Evolutionary conservation across 2,329 filamentous ascomycete genomes (phyloP), one percentile per base, ranked within the genome.

Genomic region (Tolypocladium inflatum): DNA sequence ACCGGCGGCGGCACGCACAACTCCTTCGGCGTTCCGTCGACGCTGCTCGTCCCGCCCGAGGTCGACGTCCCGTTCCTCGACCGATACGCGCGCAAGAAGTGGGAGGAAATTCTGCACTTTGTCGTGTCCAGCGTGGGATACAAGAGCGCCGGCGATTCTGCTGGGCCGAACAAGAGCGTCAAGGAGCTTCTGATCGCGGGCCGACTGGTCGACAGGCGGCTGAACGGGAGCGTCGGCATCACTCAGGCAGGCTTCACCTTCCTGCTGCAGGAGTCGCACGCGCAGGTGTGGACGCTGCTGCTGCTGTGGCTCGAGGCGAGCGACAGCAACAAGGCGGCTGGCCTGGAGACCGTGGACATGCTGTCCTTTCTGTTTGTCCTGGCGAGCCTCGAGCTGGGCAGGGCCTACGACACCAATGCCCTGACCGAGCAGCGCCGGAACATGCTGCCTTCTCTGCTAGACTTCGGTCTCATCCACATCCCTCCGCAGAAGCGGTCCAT

Each of bases 291-390:
- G 94, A 94, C 91, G 33, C 79, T 99, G 53, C 80, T 99, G 41
- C 87, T 99, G 37, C 86, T 97, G 38, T 99, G 96, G 80, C 85
- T 99, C 55, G 90, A 95, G 64, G 89, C 91, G 61, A 88, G 89
- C 51, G 87, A 91, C 65, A 74, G 71, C 17, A 71, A 73, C 55
- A 70, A 71, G 51, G 68, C 80, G 67, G 78, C 89, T 19, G 82
- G 83, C 38, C 88, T 96, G 80, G 91, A 96, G 64, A 87, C 89
- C 59, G 91, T 96, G 54, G 94, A 99, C 68, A 92, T 97, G 70
- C 84, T 99, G 7, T 92, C 90, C 8, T 99, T 99, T 71, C 85
- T 99, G 64, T 97, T 99, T 73, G 89, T 97, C 69, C 86, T 99
- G 35, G 93, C 93, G 52, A 95, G 89, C 56, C 84, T 97, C 59